Evolutionary conservation across 2,329 filamentous ascomycete species (phyloP).

Genomic region (Exophiala aquamarina): DNA sequence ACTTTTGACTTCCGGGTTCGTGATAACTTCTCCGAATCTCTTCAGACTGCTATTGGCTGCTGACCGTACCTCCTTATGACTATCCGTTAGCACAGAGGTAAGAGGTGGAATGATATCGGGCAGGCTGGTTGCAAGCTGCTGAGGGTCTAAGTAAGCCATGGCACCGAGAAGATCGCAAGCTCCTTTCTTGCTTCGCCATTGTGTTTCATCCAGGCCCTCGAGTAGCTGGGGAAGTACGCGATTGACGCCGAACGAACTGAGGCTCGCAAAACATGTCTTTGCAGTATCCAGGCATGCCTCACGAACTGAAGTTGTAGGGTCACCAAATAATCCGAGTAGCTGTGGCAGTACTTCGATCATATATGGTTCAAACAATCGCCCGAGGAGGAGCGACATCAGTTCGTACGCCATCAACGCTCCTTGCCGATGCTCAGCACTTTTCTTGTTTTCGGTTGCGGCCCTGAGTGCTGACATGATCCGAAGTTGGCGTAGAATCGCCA

Average conservation of each 20-base stretch:
- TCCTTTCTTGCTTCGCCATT: constrained; percentile 98
- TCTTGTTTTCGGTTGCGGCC: constrained; percentile 90
- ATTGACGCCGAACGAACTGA: constrained; percentile 96
- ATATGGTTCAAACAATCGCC: constrained; percentile 90
- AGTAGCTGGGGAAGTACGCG: constrained; percentile 88
- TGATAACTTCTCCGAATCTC: constrained; percentile 97
- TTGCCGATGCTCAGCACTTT: constrained; percentile 83
- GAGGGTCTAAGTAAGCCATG: constrained; percentile 97
- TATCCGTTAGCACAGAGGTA: constrained; percentile 92
- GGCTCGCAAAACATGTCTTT: constrained; percentile 87
- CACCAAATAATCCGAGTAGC: constrained; percentile 83
- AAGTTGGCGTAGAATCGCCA: constrained; percentile 77
- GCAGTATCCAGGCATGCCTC: constrained; percentile 90
- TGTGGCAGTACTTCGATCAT: constrained; percentile 94
- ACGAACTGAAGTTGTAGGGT: constrained; percentile 82
- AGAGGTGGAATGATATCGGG: constrained; percentile 96
- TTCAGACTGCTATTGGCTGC: constrained; percentile 95
- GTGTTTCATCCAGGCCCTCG: constrained; percentile 86
- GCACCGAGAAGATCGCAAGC: constrained; percentile 94
- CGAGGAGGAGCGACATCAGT: constrained; percentile 80
- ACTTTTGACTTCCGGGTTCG: constrained; percentile 93
- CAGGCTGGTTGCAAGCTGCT: constrained; percentile 86
- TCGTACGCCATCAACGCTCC: constrained; percentile 89
- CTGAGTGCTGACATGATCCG: constrained; percentile 80
- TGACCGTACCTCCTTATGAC: constrained; percentile 91